These are phyloP conservation scores for Entamoeba moshkovskii DNA, from an alignment of 208 protist species.

Conservation along the genomic window DNA sequence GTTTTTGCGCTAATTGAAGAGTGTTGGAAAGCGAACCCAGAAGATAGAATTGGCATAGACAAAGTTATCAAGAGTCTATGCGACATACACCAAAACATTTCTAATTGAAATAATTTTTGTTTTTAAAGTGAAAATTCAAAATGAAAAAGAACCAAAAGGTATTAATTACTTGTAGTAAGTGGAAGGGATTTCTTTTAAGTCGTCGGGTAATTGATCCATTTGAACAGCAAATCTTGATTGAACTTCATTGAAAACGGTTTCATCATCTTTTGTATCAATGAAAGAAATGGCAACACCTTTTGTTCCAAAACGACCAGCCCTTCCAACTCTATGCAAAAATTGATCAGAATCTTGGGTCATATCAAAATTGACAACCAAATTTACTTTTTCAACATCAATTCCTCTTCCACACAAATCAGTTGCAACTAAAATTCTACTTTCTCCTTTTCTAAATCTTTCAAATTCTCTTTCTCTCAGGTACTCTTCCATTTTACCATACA, in stretches of 20 bases:
- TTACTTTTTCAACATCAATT: slow-evolving; percentile 96
- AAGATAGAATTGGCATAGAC: too few relatives aligned
- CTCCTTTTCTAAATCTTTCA: slow-evolving; percentile 85
- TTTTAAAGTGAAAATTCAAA: too few relatives aligned
- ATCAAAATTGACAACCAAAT: slow-evolving; percentile 99
- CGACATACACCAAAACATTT: too few relatives aligned
- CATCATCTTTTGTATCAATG: slow-evolving; percentile 37
- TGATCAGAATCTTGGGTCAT: slow-evolving; percentile 83
- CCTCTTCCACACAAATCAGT: slow-evolving; percentile 97
- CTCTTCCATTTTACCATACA: slow-evolving; percentile 79
- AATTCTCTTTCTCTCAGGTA: slow-evolving; percentile 53
- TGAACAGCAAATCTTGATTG: too few relatives aligned
- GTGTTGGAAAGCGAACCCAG: background rate
- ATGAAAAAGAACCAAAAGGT: too few relatives aligned
- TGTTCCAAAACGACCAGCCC: slow-evolving; percentile 91
- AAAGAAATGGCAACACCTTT: slow-evolving; percentile 96
- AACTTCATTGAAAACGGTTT: too few relatives aligned
- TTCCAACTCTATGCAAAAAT: slow-evolving; percentile 89
- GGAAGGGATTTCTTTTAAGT: too few relatives aligned
- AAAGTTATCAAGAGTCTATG: too few relatives aligned
- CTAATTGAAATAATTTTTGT: too few relatives aligned
- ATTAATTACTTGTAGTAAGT: too few relatives aligned
- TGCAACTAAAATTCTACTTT: slow-evolving; percentile 87
- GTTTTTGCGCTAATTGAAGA: background rate
- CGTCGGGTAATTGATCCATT: too few relatives aligned